Conservation (phyloP, 352 stramenopile species). For the Phytophthora multivora region DNA sequence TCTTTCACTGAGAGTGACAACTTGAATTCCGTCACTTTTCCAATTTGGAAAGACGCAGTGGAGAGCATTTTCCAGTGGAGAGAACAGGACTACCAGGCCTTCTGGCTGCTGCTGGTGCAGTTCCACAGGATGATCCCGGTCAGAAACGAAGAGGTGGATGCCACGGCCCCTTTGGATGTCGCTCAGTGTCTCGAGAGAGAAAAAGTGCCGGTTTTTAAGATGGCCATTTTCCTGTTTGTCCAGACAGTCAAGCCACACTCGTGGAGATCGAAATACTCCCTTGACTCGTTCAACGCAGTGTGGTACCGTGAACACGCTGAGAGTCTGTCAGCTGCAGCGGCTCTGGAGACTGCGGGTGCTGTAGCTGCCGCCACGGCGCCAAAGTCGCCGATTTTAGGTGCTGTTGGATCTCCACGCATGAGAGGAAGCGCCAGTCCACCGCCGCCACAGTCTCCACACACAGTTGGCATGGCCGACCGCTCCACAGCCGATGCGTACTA, state of each 20-base stretch:
- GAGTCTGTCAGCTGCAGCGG: slow-evolving; percentile 42
- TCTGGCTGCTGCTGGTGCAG: slow-evolving; percentile 81
- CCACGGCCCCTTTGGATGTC: slow-evolving; percentile 44
- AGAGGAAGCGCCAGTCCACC: slow-evolving; percentile 66
- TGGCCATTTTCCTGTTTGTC: slow-evolving; percentile 81
- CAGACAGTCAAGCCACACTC: slow-evolving; percentile 83
- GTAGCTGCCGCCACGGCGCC: slow-evolving; percentile 20
- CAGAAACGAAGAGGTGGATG: slow-evolving; percentile 29
- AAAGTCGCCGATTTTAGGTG: slow-evolving; percentile 35
- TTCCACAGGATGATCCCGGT: slow-evolving; percentile 76
- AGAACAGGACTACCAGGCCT: slow-evolving; percentile 81
- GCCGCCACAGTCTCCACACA: slow-evolving; percentile 71
- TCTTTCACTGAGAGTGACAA: slow-evolving; percentile 70
- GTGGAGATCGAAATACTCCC: slow-evolving; percentile 72
- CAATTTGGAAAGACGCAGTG: slow-evolving; percentile 69
- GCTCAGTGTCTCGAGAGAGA: slow-evolving; percentile 57
- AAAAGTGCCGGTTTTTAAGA: slow-evolving; percentile 74
- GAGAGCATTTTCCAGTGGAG: slow-evolving; percentile 73
- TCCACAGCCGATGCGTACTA: slow-evolving; percentile 84
- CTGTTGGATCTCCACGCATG: slow-evolving; percentile 53
- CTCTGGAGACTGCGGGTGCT: slow-evolving; percentile 31
- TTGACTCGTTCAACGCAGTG: slow-evolving; percentile 80
- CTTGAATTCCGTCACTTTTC: slow-evolving; percentile 52
- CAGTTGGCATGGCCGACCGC: slow-evolving; percentile 76
- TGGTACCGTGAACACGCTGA: slow-evolving; percentile 78